Evolutionary conservation across 1,139 yeast species (phyloP).

Genomic region (Blastobotrys elegans): DNA sequence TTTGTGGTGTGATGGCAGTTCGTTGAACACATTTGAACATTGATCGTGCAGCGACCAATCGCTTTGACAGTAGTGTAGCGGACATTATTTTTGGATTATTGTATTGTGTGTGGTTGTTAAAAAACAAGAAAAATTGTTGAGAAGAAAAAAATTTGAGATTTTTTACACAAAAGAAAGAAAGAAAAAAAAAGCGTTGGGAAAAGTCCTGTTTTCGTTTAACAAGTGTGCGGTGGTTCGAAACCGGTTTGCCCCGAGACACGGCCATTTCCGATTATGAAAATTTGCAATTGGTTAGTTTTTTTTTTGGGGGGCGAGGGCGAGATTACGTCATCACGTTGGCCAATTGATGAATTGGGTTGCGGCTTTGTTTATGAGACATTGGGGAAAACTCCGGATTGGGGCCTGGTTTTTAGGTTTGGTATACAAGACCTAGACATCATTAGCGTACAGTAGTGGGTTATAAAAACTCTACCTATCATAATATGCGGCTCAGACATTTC

Average conservation of each 20-base stretch:
- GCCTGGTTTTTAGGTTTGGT: no score
- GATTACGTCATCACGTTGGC: no score
- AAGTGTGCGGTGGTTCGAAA: background rate
- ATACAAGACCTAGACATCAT: no score
- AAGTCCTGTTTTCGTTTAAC: background rate
- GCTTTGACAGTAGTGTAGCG: conserved; percentile 16
- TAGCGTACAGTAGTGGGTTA: no score
- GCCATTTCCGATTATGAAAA: no score
- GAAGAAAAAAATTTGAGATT: background rate
- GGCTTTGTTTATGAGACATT: no score
- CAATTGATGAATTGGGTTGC: no score
- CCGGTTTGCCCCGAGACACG: background rate
- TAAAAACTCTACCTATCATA: no score
- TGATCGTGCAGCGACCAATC: conserved; percentile 15
- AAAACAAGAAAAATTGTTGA: background rate
- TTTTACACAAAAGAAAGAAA: background rate
- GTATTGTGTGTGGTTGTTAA: background rate
- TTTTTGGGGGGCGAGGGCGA: no score
- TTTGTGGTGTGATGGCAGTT: conserved; percentile 19
- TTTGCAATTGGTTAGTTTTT: no score
- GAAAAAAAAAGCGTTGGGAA: background rate
- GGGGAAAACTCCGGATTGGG: no score
- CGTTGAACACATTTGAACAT: conserved; percentile 8
- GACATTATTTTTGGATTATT: conserved; percentile 11
- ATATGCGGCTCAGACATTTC: no score